Base-by-base conservation (phyloP, 176 grass and related monocot species). In the Aegilops tauschii region DNA sequence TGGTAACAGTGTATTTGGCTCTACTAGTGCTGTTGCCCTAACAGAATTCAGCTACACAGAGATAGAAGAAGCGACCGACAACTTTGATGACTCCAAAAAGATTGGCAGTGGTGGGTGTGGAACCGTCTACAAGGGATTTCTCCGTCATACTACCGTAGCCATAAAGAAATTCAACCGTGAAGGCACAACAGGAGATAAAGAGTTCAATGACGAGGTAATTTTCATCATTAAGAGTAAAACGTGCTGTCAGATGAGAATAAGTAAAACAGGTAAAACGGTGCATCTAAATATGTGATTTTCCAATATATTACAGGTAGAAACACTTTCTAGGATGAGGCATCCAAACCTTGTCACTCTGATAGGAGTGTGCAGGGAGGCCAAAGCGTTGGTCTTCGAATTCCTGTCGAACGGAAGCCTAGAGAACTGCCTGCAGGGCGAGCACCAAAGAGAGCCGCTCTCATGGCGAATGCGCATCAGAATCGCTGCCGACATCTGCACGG, bases 21-120 rank as follows among this genome's bases (percentile, higher is more conserved):
- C 80, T 73, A 12, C 29, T 47, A 5, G 56, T 86, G 62, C 81
- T 16, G 66, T 85, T 66, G 78, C 30, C 61, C 86, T 90, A 66
- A 82, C 80, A 59, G 84, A 95, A 42, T 97, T 97, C 77, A 86
- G 87, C 47, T 89, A 84, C 58, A 40, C 12, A 3, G 95, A 97
- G 74, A 71, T 91, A 37, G 62, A 86, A 78, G 80, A 95, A 84
- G 93, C 92, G 67, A 93, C 93, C 18, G 47, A 86, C 8, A 52
- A 95, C 71, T 97, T 97, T n/a, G 74, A 93, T 63, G 77, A 42
- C 1, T 91, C 44, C 20, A 69, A 63, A 61, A 87, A 82, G 77
- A 97, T 97, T 65, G 95, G 95, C 39, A 77, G 92, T 27, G 91
- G 95, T 63, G 92, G 92, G 81, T 93, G 87, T 80, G 95, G 84